Evolutionary conservation across 2,329 filamentous ascomycete genomes (phyloP).

Genomic region (Exophiala bonariae): DNA sequence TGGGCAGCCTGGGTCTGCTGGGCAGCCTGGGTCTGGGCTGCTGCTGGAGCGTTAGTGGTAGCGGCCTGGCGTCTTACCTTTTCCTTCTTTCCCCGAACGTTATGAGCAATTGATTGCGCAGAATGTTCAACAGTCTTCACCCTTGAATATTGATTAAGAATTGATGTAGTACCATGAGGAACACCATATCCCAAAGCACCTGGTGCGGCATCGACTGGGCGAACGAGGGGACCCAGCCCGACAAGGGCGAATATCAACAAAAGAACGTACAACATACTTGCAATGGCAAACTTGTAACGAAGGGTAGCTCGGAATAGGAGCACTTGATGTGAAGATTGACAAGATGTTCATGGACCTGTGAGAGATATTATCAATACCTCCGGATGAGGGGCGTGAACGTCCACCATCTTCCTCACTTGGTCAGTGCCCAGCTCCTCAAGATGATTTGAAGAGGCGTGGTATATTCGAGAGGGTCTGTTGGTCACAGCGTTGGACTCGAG

Average conservation of each 20-base stretch:
- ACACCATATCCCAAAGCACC: slow-evolving; percentile 6
- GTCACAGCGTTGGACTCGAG: too few relatives aligned
- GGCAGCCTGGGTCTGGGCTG: background rate
- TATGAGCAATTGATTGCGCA: background rate
- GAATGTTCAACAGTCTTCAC: background rate
- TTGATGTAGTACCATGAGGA: background rate
- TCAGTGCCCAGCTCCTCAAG: background rate
- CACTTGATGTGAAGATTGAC: too few relatives aligned
- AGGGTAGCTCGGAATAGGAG: background rate
- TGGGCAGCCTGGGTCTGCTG: slow-evolving; percentile 7
- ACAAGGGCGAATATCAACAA: slow-evolving; percentile 5
- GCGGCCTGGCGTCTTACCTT: slow-evolving; percentile 6
- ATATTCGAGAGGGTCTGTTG: too few relatives aligned
- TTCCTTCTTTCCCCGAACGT: slow-evolving; percentile 1
- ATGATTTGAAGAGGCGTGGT: background rate
- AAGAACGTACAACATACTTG: slow-evolving; percentile 10
- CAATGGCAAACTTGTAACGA: slow-evolving; percentile 3
- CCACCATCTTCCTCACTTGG: background rate
- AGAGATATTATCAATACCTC: background rate
- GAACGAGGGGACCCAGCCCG: slow-evolving; percentile 2
- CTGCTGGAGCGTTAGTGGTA: slow-evolving; percentile 2
- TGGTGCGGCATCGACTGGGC: slow-evolving; percentile 5
- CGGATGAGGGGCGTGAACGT: background rate
- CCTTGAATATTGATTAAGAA: background rate
- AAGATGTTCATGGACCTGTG: background rate